Evolutionary conservation across 2,329 filamentous ascomycete species (phyloP).

Genomic region (Trichoderma simmonsii): DNA sequence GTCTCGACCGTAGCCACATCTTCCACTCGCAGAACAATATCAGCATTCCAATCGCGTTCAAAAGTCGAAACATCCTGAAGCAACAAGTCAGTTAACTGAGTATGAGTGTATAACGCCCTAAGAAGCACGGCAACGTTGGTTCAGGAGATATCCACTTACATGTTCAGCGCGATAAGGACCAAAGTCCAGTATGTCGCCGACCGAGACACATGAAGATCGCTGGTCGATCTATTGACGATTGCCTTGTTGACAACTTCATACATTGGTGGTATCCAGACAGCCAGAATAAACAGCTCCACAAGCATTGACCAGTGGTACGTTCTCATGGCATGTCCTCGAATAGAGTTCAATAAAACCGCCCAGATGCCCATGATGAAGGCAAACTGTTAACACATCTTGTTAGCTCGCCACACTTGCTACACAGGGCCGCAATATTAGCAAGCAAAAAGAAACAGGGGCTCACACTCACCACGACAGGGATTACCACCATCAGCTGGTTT

Average conservation of each 20-base stretch:
- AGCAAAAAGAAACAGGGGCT: neutral
- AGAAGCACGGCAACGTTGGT: neutral
- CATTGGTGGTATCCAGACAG: slow-evolving; percentile 28
- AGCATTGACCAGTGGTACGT: slow-evolving; percentile 40
- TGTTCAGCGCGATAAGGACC: slow-evolving; percentile 36
- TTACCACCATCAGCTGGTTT: slow-evolving; percentile 30
- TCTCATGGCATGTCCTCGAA: slow-evolving; percentile 34
- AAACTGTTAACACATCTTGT: slow-evolving; percentile 25
- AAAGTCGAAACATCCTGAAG: slow-evolving; percentile 35
- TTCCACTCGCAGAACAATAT: slow-evolving; percentile 39
- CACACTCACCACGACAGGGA: slow-evolving; percentile 35
- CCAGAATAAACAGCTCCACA: slow-evolving; percentile 32
- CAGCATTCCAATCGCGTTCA: slow-evolving; percentile 40
- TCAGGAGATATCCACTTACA: slow-evolving; percentile 31
- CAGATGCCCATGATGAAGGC: slow-evolving; percentile 38
- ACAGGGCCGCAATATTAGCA: neutral
- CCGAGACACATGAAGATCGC: neutral
- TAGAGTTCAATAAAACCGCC: slow-evolving; percentile 33
- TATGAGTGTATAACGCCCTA: neutral
- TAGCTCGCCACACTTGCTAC: neutral
- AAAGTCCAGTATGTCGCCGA: slow-evolving; percentile 23
- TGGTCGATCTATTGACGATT: neutral
- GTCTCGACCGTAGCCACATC: slow-evolving; percentile 36
- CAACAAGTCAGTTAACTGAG: neutral
- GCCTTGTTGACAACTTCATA: slow-evolving; percentile 24